phyloP scores from a whole-genome alignment of 2,329 filamentous ascomycete species.

The Trichoderma breve region DNA sequence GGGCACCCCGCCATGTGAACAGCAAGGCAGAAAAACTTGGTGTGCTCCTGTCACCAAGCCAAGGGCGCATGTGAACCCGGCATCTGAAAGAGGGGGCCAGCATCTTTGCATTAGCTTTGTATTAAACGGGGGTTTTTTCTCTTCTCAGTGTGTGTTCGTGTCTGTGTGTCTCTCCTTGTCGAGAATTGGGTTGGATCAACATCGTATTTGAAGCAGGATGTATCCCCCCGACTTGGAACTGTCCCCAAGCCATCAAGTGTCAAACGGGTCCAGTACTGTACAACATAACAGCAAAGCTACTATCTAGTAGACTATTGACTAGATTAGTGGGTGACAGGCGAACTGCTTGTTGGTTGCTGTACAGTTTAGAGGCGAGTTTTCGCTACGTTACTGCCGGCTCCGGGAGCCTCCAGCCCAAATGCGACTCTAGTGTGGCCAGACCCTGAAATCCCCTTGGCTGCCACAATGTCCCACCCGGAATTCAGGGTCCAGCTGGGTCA shows the following conservation, averaged over 20 bases:
- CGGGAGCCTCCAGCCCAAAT: constrained; percentile 7
- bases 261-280: background rate
- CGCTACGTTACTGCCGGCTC: background rate
- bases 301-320: background rate
- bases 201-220: background rate
- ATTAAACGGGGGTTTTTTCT: background rate
- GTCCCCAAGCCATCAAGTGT: background rate
- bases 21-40: background rate
- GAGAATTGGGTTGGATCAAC: background rate
- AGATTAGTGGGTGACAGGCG: background rate
- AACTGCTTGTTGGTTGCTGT: background rate
- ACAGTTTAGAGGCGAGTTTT: background rate
- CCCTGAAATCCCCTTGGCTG: constrained; percentile 4
- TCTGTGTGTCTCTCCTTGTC: background rate
- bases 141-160: background rate
- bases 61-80: background rate
- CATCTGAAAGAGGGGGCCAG: background rate
- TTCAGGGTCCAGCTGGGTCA: constrained; percentile 19
- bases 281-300: background rate
- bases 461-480: constrained; percentile 11
- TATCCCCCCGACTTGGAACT: background rate
- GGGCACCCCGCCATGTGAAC: background rate
- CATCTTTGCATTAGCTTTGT: background rate
- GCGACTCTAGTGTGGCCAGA: constrained; percentile 5
- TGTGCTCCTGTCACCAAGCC: background rate